A percentile compares a stretch with the other conserved stretches of the same genome.
Conservation (phyloP, 2,329 filamentous ascomycete genomes). For the Colletotrichum lindemuthianum region DNA sequence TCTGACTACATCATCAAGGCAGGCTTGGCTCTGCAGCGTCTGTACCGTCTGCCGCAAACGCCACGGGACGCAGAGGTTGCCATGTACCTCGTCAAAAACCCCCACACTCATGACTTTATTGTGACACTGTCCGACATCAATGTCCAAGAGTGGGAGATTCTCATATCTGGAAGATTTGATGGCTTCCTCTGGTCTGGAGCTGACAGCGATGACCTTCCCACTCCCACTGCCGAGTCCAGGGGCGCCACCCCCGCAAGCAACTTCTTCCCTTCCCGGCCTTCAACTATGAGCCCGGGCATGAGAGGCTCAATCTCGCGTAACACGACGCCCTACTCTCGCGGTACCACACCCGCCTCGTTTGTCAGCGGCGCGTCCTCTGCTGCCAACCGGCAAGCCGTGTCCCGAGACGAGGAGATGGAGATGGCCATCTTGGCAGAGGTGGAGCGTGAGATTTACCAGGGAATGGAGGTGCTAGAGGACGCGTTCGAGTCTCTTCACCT, state of each 20-base stretch:
- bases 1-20: conserved; percentile 80
- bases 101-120: conserved; percentile 83
- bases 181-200: conserved; percentile 95
- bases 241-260: conserved; percentile 65
- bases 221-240: conserved; percentile 55
- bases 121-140: conserved; percentile 89
- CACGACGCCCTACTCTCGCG: conserved; percentile 64
- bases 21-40: conserved; percentile 80
- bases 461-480: conserved; percentile 95
- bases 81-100: conserved; percentile 86
- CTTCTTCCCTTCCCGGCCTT: conserved; percentile 50
- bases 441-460: conserved; percentile 90
- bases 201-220: conserved; percentile 64
- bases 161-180: conserved; percentile 93
- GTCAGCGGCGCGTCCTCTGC: conserved; percentile 66
- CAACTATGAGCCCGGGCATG: conserved; percentile 50
- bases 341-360: conserved; percentile 67
- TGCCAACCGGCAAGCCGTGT: conserved; percentile 70
- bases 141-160: conserved; percentile 94
- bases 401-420: conserved; percentile 93
- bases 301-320: conserved; percentile 55
- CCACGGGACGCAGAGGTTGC: conserved; percentile 89
- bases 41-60: conserved; percentile 78
- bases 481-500: conserved; percentile 92
- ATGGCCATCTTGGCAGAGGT: conserved; percentile 90